A percentile compares a stretch with the other conserved stretches of the same genome.
These are phyloP conservation scores for Aspergillus tanneri DNA, from an alignment of 2,329 filamentous ascomycete genomes.

Conservation along the genomic window DNA sequence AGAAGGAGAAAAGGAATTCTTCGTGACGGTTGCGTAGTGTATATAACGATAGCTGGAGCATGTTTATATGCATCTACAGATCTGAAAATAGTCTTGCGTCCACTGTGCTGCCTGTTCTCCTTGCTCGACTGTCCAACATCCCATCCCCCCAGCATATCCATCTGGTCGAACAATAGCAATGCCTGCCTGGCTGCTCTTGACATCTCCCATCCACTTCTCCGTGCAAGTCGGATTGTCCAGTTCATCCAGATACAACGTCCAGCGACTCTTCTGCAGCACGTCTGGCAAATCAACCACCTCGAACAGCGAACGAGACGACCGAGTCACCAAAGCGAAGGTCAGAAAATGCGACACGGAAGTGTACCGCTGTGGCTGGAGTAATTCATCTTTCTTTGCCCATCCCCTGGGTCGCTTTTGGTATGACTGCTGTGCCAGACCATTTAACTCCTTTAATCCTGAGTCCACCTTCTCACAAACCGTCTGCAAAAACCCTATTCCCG, in stretches of 20 bases:
- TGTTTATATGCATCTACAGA: not conserved
- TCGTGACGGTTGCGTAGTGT: constrained; percentile 45
- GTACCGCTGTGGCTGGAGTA: constrained; percentile 66
- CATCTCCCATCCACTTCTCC: constrained; percentile 66
- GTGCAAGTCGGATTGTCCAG: constrained; percentile 58
- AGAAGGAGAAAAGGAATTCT: constrained; percentile 84
- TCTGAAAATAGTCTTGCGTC: constrained; percentile 52
- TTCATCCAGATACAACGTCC: constrained; percentile 72
- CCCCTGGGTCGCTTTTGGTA: constrained; percentile 57
- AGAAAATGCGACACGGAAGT: constrained; percentile 66
- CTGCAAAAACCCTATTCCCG: constrained; percentile 58
- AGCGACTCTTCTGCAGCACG: constrained; percentile 63
- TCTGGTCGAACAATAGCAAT: constrained; percentile 70
- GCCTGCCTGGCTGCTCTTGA: constrained; percentile 58
- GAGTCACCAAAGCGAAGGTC: constrained; percentile 68
- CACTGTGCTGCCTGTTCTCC: constrained; percentile 42
- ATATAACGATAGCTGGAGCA: not conserved
- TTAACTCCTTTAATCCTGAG: constrained; percentile 42
- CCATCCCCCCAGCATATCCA: constrained; percentile 69
- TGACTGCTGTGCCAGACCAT: constrained; percentile 57
- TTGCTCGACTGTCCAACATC: constrained; percentile 39
- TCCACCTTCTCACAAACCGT: constrained; percentile 59
- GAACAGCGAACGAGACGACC: constrained; percentile 61
- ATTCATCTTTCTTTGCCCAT: constrained; percentile 62
- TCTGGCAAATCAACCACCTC: constrained; percentile 66